Evolutionary conservation across 257 asterid genomes (phyloP).

Genomic region (Nicotiana otophora): DNA sequence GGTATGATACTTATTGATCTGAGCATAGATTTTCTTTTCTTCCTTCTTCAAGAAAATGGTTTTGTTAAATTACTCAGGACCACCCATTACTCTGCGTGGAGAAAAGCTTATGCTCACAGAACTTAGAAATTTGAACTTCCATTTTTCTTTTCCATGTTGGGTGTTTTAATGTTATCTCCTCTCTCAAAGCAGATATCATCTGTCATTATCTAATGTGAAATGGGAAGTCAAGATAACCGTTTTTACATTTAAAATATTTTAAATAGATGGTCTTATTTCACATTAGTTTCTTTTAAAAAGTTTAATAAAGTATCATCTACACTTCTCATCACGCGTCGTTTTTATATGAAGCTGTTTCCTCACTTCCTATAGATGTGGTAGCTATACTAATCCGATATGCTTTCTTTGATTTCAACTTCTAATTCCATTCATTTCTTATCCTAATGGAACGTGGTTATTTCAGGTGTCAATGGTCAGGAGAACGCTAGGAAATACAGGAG

Average conservation of each 20-base stretch:
- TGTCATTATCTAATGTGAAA: neutral
- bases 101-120: neutral
- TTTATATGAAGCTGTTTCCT: neutral
- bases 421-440: constrained; percentile 8
- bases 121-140: neutral
- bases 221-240: neutral
- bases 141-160: too few relatives aligned
- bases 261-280: neutral
- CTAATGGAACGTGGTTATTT: constrained; percentile 11
- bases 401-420: neutral
- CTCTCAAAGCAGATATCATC: neutral
- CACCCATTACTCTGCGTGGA: neutral
- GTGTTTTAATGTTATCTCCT: too few relatives aligned
- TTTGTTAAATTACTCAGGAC: neutral
- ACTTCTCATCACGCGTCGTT: neutral
- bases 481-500: constrained; percentile 80
- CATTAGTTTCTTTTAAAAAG: neutral
- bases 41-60: neutral
- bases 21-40: neutral
- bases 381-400: neutral
- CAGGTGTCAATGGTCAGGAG: constrained; percentile 95
- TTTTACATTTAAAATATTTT: neutral
- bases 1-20: constrained; percentile 41
- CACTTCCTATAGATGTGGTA: neutral
- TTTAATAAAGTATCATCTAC: neutral